Evolutionary conservation across 2,329 filamentous ascomycete genomes (phyloP), one percentile per base, ranked within the genome.

Genomic region (Epichloe sylvatica): DNA sequence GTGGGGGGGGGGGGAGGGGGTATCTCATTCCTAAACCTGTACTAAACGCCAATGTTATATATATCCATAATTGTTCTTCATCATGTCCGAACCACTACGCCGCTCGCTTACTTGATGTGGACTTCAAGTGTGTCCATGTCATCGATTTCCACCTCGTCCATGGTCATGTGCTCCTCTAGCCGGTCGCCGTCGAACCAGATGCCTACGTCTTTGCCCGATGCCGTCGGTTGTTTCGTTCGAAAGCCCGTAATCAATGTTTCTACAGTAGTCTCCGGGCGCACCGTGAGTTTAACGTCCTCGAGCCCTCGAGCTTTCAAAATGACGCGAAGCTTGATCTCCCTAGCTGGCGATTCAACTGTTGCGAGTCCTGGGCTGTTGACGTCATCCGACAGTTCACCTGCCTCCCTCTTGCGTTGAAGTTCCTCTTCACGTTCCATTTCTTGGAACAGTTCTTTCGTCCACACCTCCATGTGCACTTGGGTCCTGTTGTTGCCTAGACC

Each of bases 121-220:
- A 92, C 84, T 64, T 94, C 87, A 35, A 94, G 69, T 30, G 76
- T 73, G 62, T 91, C 86, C 69, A 81, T 73, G 58, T 94, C 84
- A 43, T 79, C 78, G 39, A 94, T 77, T 17, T 88, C 87, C 2
- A 81, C 75, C 36, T 85, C 80, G 42, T 71, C 71, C 43, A 92
- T 72, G 2, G 73, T 76, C 33, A 70, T 67, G 1, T 78, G 70
- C 17, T 77, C 74, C 13, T 82, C 76, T 30, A 94, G 67, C 44
- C 70, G 68, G 46, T 90, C 86, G 13, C 88, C 88, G 57, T 94
- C 88, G 64, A 88, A 90, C 56, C 75, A 71, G 11, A 94, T 68
- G 37, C 74, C 72, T 3, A 92, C 67, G 0, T 72, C 64, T 55
- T 72, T 74, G 4, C 75, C 72, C 1, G 67, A 60, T 0, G 67